A percentile compares a stretch with the other conserved stretches of the same genome.
Conservation (phyloP, 169 alveolate species). For the Plasmodium relictum region DNA sequence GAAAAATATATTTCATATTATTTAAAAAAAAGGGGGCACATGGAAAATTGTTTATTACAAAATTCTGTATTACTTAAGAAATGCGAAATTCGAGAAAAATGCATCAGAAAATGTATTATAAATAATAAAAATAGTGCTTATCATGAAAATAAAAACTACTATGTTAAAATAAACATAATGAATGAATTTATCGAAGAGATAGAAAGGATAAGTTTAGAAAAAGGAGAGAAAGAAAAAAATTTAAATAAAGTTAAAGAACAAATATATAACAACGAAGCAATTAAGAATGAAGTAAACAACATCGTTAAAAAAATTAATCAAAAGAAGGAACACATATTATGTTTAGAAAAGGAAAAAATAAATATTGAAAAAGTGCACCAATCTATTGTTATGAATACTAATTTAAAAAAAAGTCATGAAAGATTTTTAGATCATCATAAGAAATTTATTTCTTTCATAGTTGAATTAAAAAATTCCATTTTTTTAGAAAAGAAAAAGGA, state of each 20-base stretch:
- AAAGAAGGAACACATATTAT: conserved; percentile 59
- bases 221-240: not conserved
- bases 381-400: conserved; percentile 45
- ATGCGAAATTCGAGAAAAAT: conserved; percentile 1
- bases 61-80: not conserved
- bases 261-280: conserved; percentile 28
- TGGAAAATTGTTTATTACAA: not conserved
- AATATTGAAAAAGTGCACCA: conserved; percentile 64
- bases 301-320: conserved; percentile 22
- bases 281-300: conserved; percentile 36
- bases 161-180: conserved; percentile 13
- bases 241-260: conserved; percentile 15
- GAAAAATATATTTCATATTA: conserved; percentile 15
- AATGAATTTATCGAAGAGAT: not conserved
- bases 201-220: conserved; percentile 6
- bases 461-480: conserved; percentile 1
- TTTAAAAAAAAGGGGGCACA: not conserved
- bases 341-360: conserved; percentile 59
- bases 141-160: conserved; percentile 28
- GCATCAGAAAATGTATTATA: conserved; percentile 12
- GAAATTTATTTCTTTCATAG: conserved; percentile 5
- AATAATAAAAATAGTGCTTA: conserved; percentile 12
- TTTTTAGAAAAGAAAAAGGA: not conserved
- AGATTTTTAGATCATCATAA: conserved; percentile 27
- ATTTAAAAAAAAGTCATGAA: conserved; percentile 58